Evolutionary conservation across 345 rosid genomes (phyloP).

Genomic region (Bruguiera sexangula): DNA sequence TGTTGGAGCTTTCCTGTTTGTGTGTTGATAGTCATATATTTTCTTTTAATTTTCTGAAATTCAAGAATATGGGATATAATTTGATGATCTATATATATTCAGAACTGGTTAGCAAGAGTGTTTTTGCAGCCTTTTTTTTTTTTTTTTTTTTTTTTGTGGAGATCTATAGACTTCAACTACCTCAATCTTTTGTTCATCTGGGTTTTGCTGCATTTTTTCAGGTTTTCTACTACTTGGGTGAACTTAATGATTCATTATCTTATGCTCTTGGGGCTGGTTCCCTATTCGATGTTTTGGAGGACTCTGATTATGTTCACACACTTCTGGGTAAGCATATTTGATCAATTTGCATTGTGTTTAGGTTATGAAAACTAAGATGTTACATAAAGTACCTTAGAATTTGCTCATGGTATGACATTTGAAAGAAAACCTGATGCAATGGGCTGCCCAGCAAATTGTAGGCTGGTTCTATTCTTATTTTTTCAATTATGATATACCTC

Average conservation of each 20-base stretch:
- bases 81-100: not conserved
- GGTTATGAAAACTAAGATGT: not conserved
- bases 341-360: not conserved
- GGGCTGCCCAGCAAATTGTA: too few relatives aligned
- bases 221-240: slow-evolving; percentile 97
- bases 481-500: too few relatives aligned
- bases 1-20: too few relatives aligned
- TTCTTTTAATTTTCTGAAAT: too few relatives aligned
- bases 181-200: not conserved
- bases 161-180: not conserved
- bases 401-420: too few relatives aligned
- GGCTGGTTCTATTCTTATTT: too few relatives aligned
- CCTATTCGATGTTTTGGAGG: slow-evolving; percentile 90
- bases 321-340: slow-evolving; percentile 64
- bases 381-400: not conserved
- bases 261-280: slow-evolving; percentile 99
- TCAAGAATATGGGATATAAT: too few relatives aligned
- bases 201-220: slow-evolving; percentile 21
- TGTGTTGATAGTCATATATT: too few relatives aligned
- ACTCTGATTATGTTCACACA: slow-evolving; percentile 88
- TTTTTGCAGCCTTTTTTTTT: not conserved
- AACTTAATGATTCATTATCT: slow-evolving; percentile 88
- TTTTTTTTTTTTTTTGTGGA: too few relatives aligned
- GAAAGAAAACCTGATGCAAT: not conserved
- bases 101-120: not conserved